phyloP scores from a whole-genome alignment of 805 yeast species.

The Hanseniaspora nectarophila region DNA sequence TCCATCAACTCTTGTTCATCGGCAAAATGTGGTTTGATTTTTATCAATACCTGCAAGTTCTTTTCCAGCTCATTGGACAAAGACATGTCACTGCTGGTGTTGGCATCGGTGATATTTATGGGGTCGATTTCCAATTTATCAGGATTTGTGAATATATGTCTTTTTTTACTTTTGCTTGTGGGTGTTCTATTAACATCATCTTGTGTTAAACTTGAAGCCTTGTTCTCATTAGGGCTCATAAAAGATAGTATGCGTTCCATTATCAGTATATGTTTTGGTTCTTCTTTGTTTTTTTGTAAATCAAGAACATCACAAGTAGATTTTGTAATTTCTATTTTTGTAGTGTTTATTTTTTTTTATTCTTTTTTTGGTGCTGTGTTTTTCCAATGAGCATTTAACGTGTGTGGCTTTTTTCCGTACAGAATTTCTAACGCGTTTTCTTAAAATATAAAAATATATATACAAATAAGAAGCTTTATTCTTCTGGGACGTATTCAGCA shows the following conservation, averaged over 20 bases:
- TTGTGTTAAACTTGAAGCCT: not conserved
- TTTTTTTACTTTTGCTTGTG: not conserved
- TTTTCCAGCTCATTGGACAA: not conserved
- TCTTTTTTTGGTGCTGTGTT: not conserved
- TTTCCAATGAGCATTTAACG: too few relatives aligned
- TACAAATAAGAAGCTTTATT: not conserved
- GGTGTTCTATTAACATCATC: conserved; percentile 6
- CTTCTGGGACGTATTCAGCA: conserved; percentile 12
- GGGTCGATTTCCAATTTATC: too few relatives aligned
- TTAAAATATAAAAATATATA: too few relatives aligned
- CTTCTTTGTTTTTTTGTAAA: too few relatives aligned
- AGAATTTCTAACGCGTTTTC: not conserved
- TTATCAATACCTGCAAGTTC: conserved; percentile 7
- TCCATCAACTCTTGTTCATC: conserved; percentile 7
- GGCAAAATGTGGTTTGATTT: conserved; percentile 9
- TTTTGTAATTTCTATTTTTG: too few relatives aligned
- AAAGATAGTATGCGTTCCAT: not conserved
- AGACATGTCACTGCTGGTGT: not conserved
- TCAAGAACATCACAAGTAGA: too few relatives aligned
- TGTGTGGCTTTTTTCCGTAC: not conserved
- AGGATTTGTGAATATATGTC: not conserved
- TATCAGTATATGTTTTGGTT: too few relatives aligned
- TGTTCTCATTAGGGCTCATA: not conserved
- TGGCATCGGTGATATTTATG: not conserved
- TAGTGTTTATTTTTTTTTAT: not conserved